These are phyloP conservation scores for Aspergillus calidoustus DNA, from an alignment of 2,329 filamentous ascomycete genomes.

Conservation along the genomic window DNA sequence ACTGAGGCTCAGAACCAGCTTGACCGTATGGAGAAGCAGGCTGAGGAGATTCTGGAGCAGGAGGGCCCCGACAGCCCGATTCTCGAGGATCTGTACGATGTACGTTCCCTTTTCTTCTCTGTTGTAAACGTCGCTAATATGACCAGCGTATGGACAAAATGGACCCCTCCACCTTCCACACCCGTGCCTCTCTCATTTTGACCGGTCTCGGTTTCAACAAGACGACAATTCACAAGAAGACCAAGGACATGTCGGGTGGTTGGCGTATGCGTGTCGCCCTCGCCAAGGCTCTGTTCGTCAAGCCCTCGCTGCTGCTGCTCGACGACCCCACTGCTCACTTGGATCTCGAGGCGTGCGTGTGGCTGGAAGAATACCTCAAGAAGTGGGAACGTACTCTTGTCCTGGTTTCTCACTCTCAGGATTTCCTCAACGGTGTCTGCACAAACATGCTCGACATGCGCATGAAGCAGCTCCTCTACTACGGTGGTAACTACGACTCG, in stretches of 20 bases:
- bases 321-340: constrained; percentile 99
- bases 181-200: constrained; percentile 92
- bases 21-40: constrained; percentile 82
- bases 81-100: constrained; percentile 93
- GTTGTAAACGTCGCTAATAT: constrained; percentile 28
- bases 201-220: constrained; percentile 99
- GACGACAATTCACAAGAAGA: constrained; percentile 96
- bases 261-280: constrained; percentile 99
- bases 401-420: constrained; percentile 95
- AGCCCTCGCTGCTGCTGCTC: constrained; percentile 91
- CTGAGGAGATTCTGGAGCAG: constrained; percentile 88
- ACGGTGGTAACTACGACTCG: constrained; percentile 99
- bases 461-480: constrained; percentile 85
- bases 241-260: constrained; percentile 99
- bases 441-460: constrained; percentile 99
- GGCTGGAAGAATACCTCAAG: constrained; percentile 99
- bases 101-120: constrained; percentile 52
- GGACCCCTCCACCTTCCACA: constrained; percentile 97
- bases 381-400: constrained; percentile 98
- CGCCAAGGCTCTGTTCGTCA: constrained; percentile 96
- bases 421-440: constrained; percentile 99
- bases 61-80: constrained; percentile 90
- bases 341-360: constrained; percentile 99
- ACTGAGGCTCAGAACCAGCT: constrained; percentile 92
- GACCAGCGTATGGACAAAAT: constrained; percentile 92